Evolutionary conservation across 345 rosid species (phyloP), one percentile per base, ranked within the genome.

Genomic region (Nephelium lappaceum): DNA sequence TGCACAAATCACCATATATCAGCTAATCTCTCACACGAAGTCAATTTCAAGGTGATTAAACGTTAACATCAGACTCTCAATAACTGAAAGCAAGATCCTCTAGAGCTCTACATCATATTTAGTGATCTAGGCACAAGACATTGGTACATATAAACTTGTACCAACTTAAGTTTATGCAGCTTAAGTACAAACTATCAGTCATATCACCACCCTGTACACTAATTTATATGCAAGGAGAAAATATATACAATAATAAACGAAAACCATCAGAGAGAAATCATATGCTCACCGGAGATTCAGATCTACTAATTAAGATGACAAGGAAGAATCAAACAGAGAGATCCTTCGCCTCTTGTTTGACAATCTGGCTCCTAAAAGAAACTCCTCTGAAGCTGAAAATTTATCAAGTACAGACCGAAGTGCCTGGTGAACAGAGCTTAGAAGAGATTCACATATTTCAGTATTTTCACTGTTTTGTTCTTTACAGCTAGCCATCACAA

Each of bases 301-400:
- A 70, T 79, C 71, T 5, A 66, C 74, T 0, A 83, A 11, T 23
- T 63, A 77, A 74, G 83, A 80, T 66, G 83, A 76, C 27, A 81
- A 78, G 58, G 84, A 83, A 78, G 88, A 80, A 69, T 80, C 79
- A 3, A 83, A 76, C 69, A 82, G 82, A 72, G 71, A 72, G 15
- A 80, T 24, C 83, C 87, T 82, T 58, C 61, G 76, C 67, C 84
- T 84, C 83, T 87, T 89, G 79, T 79, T 83, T 0, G 81, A 63
- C 27, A 81, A 39, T 24, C 84, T 64, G 39, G 83, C 73, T 63
- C 83, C 57, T 11, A 82, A 77, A 21, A 83, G 81, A 67, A 78
- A 89, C 51, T 83, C 86, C 11, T 77, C 78, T 8, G 83, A 69
- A 18, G 74, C 74, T 21, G 82, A 78, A 73, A 84, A 84, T 83